Conservation (phyloP, 768 basidiomycete species). For the Sistotremastrum niveocremeum region DNA sequence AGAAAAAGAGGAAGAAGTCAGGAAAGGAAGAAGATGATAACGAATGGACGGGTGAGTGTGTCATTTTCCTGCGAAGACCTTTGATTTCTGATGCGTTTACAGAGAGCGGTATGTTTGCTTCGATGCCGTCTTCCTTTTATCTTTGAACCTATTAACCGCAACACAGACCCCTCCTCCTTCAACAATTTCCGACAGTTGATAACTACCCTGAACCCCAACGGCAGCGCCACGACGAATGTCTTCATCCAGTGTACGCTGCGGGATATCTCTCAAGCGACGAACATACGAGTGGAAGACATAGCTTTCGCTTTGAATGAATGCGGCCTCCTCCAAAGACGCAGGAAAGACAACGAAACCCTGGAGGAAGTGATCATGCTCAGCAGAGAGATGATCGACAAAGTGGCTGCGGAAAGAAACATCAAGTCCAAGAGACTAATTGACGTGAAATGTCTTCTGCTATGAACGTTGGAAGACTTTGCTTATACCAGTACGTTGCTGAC, state of each 20-base stretch:
- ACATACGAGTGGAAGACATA: slow-evolving; percentile 72
- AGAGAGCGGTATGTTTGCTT: not conserved
- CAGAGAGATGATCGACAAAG: slow-evolving; percentile 50
- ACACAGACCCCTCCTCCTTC: slow-evolving; percentile 20
- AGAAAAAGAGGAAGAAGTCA: too few species aligned
- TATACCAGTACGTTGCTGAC: too few species aligned
- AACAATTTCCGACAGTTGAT: slow-evolving; percentile 42
- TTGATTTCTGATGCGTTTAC: slow-evolving; percentile 10
- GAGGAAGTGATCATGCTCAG: slow-evolving; percentile 45
- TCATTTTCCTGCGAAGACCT: slow-evolving; percentile 19
- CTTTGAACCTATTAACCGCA: not conserved
- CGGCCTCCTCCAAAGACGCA: slow-evolving; percentile 49
- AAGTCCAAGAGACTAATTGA: slow-evolving; percentile 22
- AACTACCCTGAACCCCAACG: slow-evolving; percentile 45
- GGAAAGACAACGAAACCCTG: slow-evolving; percentile 22
- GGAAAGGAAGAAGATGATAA: too few species aligned
- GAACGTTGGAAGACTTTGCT: too few species aligned
- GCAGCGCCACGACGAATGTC: slow-evolving; percentile 58
- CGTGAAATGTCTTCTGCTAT: too few species aligned
- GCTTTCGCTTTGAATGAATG: slow-evolving; percentile 84
- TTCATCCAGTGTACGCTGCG: slow-evolving; percentile 57
- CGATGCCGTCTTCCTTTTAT: not conserved
- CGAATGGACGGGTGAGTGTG: too few species aligned
- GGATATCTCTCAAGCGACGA: slow-evolving; percentile 67
- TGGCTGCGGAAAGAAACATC: slow-evolving; percentile 55